Base-by-base conservation (phyloP, 192 early-diverging fungal genomes). In the Backusella parvicylindrica region DNA sequence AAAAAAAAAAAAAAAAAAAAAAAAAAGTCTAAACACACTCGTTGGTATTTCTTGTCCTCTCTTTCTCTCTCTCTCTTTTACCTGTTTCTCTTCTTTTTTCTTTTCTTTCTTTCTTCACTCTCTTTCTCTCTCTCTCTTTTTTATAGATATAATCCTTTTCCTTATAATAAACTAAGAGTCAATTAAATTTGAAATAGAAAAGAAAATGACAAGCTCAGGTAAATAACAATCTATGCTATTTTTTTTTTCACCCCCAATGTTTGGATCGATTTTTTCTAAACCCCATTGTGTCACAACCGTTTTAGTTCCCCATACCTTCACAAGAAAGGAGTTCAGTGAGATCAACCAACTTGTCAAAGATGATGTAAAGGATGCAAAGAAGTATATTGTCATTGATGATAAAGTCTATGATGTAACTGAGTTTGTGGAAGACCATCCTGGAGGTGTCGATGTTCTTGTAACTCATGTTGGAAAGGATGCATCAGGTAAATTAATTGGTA, bases 351-450 rank as follows among this genome's bases (percentile, higher is more conserved):
- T 71, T 43, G 71, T 70, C 36, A 77, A 75, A 60, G 79, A 82
- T 40, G 74, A 84, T 68, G 71, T 68, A n/a, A 71, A 80, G 35
- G 81, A 81, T 8, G 68, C 71, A 37, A 84, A 81, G 28, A 84
- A 85, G 64, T 86, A 86, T 70, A 86, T 92, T 60, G 86, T 92
- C 56, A 92, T 94, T 81, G 86, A 93, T 76, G 87, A 89, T 81
- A 94, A 94, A 73, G 87, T 95, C 1, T 94, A 94, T 74, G 92
- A 95, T 85, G 79, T 95, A 35, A 83, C 86, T n/a, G 91, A 91
- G 33, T 94, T 95, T 77, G 73, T 90, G 18, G 73, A 75, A 66
- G 91, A 89, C 72, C 94, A 95, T 79, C 94, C 94, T 64, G 94
- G 94, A 73, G 93, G 93, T 71, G 81, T 77, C 23, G 47, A 71